These are phyloP conservation scores for Kwoniella dejecticola DNA, from an alignment of 768 basidiomycete species.

Conservation along the genomic window DNA sequence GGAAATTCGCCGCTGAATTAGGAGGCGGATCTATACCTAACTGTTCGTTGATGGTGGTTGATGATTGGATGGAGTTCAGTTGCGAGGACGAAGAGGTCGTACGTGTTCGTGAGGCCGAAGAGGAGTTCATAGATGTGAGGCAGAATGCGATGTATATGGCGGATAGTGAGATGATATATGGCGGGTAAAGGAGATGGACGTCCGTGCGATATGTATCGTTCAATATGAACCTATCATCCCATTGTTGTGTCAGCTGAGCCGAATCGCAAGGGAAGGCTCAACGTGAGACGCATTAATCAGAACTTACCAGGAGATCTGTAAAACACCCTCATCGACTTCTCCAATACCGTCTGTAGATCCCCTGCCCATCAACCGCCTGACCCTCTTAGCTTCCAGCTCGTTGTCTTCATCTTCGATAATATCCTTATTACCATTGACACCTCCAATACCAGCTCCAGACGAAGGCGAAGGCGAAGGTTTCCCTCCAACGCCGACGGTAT, in stretches of 20 bases:
- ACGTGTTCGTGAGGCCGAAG: conserved; percentile 45
- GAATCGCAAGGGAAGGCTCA: too few relatives aligned
- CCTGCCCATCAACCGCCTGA: conserved; percentile 45
- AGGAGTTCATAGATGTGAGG: conserved; percentile 62
- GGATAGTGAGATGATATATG: conserved; percentile 89
- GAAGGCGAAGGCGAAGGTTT: too few relatives aligned
- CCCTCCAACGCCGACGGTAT: background rate
- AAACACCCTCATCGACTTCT: conserved; percentile 60
- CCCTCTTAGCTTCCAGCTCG: conserved; percentile 41
- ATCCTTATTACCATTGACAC: background rate
- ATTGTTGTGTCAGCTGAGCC: background rate
- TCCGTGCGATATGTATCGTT: conserved; percentile 96
- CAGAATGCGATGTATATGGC: conserved; percentile 86
- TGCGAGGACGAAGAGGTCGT: conserved; percentile 50
- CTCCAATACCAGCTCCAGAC: too few relatives aligned
- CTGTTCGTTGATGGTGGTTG: conserved; percentile 53
- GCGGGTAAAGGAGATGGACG: conserved; percentile 89
- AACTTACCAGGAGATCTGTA: conserved; percentile 88
- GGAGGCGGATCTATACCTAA: conserved; percentile 29
- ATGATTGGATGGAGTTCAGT: conserved; percentile 55
- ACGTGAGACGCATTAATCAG: too few relatives aligned
- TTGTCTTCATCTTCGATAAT: conserved; percentile 12
- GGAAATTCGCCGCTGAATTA: conserved; percentile 61
- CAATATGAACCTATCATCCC: conserved; percentile 75
- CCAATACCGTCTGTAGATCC: conserved; percentile 53